Percentiles rank a stretch among this genome's conserved stretches.
These are phyloP conservation scores for Hypholoma sublateritium DNA, from an alignment of 768 basidiomycete species.

Conservation along the genomic window DNA sequence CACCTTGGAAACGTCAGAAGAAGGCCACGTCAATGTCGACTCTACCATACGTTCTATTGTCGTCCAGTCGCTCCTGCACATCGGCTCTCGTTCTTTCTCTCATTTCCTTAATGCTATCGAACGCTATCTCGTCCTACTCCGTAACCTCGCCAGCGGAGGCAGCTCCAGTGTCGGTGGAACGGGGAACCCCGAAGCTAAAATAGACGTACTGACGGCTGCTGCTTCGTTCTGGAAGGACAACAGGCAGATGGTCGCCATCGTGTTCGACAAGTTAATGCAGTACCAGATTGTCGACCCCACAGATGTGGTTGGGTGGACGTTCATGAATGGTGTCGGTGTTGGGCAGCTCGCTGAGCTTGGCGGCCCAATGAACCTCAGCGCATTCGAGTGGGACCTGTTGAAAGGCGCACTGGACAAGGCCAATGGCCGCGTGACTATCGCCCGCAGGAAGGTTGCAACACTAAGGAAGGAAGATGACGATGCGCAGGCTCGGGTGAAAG, in stretches of 20 bases:
- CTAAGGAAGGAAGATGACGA: constrained; percentile 90
- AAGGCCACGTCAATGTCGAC: constrained; percentile 62
- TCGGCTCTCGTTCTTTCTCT: constrained; percentile 94
- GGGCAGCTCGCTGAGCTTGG: constrained; percentile 36
- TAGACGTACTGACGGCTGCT: constrained; percentile 69
- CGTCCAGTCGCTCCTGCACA: constrained; percentile 84
- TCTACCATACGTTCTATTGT: constrained; percentile 72
- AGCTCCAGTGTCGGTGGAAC: constrained; percentile 32
- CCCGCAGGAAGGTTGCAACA: constrained; percentile 68
- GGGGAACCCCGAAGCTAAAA: constrained; percentile 57
- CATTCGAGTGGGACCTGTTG: constrained; percentile 85
- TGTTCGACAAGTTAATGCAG: constrained; percentile 97
- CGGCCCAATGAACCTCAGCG: constrained; percentile 44
- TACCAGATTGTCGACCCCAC: constrained; percentile 96
- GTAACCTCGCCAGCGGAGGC: constrained; percentile 55
- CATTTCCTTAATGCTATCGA: constrained; percentile 98
- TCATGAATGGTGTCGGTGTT: constrained; percentile 52
- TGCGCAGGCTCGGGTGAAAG: constrained; percentile 72
- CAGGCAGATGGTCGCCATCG: constrained; percentile 85
- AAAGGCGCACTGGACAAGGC: constrained; percentile 86
- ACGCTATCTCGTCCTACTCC: constrained; percentile 81
- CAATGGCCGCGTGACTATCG: constrained; percentile 81
- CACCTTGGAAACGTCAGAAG: constrained; percentile 59
- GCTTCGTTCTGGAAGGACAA: constrained; percentile 83
- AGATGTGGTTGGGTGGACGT: constrained; percentile 87